Evolutionary conservation across 108 stramenopile species (phyloP), one percentile per base, ranked within the genome.

Genomic region (Nitzschia palea): DNA sequence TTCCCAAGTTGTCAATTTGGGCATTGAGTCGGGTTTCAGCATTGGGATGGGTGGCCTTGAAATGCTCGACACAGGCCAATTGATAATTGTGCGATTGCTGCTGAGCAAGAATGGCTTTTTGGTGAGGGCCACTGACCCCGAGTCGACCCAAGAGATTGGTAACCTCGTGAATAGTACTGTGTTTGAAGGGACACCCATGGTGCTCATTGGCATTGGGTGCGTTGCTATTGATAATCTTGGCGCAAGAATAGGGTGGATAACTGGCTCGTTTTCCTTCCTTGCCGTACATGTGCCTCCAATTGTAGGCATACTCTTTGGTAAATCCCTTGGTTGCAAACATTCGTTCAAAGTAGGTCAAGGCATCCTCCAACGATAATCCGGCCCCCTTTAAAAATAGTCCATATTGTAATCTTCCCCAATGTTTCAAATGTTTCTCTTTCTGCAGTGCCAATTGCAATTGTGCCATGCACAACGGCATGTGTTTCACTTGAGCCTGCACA

Each of bases 161-260:
- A 15, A 99, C 80, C 45, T 95, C 84, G 30, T 80, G 64, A 32
- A 90, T 94, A 37, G 88, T 87, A 50, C 78, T 88, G 76, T 96
- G 95, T 32, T 89, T 85, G 88, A 86, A 99, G 25, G 99, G 97
- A 86, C 99, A 99, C 5, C 99, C 99, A 72, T 99, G 97, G 76
- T 93, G 86, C 25, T 97, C 95, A 25, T 95, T 96, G 27, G 93
- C 68, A 53, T 73, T 63, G 30, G 82, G 82, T 9, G 74, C 74
- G 69, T 76, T 83, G 18, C 96, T 94, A 73, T 89, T 76, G 59
- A 99, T 95, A 70, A 99, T 93, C 70, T 95, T 95, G 37, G 78
- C 76, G 76, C 97, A 99, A 68, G 75, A 80, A 76, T 91, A 95
- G 18, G 94, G 86, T 9, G 96, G 91, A 80, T 98, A 97, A 62